These are phyloP conservation scores for Globisporangium nunn DNA, from an alignment of 352 stramenopile species.

Conservation along the genomic window DNA sequence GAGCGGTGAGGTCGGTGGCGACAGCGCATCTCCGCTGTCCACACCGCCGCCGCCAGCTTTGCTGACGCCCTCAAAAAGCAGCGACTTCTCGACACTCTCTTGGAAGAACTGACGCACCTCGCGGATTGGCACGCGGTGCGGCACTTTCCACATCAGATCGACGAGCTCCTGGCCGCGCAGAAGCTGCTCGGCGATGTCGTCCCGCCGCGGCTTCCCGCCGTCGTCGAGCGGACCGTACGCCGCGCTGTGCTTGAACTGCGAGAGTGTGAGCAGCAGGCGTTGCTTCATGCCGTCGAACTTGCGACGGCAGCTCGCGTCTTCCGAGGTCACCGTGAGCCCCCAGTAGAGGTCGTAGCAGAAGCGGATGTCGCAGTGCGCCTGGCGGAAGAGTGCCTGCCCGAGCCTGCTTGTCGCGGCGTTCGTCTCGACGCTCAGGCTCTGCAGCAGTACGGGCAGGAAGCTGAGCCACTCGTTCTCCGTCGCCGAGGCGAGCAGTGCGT, in stretches of 20 bases:
- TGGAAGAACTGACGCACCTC: conserved; percentile 49
- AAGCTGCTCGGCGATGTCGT: conserved; percentile 73
- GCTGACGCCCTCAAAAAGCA: conserved; percentile 24
- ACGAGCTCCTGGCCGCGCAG: conserved; percentile 80
- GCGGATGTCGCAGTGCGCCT: conserved; percentile 68
- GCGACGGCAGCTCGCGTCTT: conserved; percentile 66
- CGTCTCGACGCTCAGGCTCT: conserved; percentile 64
- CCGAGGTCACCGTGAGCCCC: conserved; percentile 75
- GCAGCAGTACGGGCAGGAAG: conserved; percentile 64
- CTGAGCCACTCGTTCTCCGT: conserved; percentile 78
- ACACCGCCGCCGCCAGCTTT: conserved; percentile 4
- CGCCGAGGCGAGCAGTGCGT: conserved; percentile 54
- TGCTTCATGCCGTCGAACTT: conserved; percentile 82
- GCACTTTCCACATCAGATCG: conserved; percentile 77
- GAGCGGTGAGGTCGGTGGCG: not conserved
- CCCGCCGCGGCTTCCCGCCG: conserved; percentile 21
- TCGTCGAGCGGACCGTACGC: conserved; percentile 28
- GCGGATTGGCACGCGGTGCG: conserved; percentile 54
- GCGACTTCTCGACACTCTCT: conserved; percentile 39
- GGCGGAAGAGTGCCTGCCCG: conserved; percentile 55
- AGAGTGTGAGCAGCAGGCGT: conserved; percentile 60
- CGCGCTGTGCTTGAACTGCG: conserved; percentile 57
- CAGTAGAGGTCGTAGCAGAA: conserved; percentile 86
- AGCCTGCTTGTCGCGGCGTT: conserved; percentile 60
- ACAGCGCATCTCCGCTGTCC: not conserved